Percentiles rank a stretch among this genome's conserved stretches.
phyloP scores from a whole-genome alignment of 495 filamentous ascomycete genomes.

The Cercophora sp. region DNA sequence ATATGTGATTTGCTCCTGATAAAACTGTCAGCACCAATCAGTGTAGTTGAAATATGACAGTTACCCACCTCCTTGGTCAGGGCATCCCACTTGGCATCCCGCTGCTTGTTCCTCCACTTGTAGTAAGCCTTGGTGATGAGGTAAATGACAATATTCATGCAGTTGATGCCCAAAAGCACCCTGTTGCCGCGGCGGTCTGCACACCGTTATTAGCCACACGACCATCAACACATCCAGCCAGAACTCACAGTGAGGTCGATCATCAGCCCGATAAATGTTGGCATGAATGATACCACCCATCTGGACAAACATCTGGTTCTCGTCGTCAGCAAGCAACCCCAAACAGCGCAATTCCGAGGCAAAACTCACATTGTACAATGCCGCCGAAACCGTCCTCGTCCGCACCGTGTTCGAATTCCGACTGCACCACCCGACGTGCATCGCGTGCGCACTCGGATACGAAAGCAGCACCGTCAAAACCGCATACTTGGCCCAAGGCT shows the following conservation, averaged over 20 bases:
- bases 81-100: constrained; percentile 36
- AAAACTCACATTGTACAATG: too few species aligned
- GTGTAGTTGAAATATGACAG: background rate
- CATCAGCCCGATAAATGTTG: constrained; percentile 45
- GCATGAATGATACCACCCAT: constrained; percentile 10
- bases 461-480: constrained; percentile 51
- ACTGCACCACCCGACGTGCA: too few species aligned
- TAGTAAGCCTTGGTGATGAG: constrained; percentile 43
- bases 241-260: constrained; percentile 49
- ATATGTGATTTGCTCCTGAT: constrained; percentile 23
- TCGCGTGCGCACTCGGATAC: too few species aligned
- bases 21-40: background rate
- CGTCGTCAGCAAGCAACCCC: background rate
- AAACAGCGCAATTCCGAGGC: background rate
- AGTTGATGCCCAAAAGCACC: constrained; percentile 53
- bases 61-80: constrained; percentile 35
- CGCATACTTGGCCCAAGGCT: constrained; percentile 52
- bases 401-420: too few species aligned
- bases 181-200: constrained; percentile 63
- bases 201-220: constrained; percentile 59
- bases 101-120: constrained; percentile 38
- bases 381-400: too few species aligned
- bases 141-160: constrained; percentile 30
- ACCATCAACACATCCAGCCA: constrained; percentile 35
- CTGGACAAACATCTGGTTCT: constrained; percentile 34